Evolutionary conservation across 192 early-diverging fungal genomes (phyloP), one percentile per base, ranked within the genome.

Genomic region (Mortierella antarctica): DNA sequence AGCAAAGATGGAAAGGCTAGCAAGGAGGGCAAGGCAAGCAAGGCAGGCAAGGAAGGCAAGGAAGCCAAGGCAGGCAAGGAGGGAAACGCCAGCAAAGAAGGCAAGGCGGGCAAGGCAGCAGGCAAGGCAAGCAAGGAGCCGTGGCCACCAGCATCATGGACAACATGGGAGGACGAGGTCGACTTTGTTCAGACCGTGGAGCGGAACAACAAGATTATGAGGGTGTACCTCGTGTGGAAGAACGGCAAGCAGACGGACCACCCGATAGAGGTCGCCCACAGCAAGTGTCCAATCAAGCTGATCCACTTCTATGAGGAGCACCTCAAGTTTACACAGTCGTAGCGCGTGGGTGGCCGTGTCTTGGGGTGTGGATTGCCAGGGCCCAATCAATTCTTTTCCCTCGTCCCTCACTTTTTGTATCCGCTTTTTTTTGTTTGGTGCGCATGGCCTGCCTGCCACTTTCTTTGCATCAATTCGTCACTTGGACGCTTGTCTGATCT

Each of bases 271-370:
- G 50, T 58, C 5, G 83, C 75, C 1, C 86, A 86, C 73, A 13
- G 66, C 31, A 83, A 83, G 62, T 86, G 83, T 23, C 86, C 88
- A 7, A 77, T 80, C 63, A 58, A 57, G 47, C 80, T 89, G 75
- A 85, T 89, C 46, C 74, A 72, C 55, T 89, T 87, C 61, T 89
- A 87, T 73, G 88, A 89, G 73, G 70, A 59, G 57, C 88, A 85
- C 46, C 73, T 89, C 51, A 83, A 85, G 62, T 89, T 89, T 68
- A 71, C 65, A 9, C 67, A 69, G 49, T 66, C 67, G 40, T 60
- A 52, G 42, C 44, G 41, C 39, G 39, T 47, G 41, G 31, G 31
- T 31, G 31, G 31, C 31, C n/a, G 13, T 60, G 8, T 42, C 7
- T 42, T n/a, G n/a, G 58, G 20, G 40, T 5, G 4, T 2, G 40